These are phyloP conservation scores for Hyphopichia wangnamkhiaoensis DNA, from an alignment of 1,139 yeast genomes.

Conservation along the genomic window DNA sequence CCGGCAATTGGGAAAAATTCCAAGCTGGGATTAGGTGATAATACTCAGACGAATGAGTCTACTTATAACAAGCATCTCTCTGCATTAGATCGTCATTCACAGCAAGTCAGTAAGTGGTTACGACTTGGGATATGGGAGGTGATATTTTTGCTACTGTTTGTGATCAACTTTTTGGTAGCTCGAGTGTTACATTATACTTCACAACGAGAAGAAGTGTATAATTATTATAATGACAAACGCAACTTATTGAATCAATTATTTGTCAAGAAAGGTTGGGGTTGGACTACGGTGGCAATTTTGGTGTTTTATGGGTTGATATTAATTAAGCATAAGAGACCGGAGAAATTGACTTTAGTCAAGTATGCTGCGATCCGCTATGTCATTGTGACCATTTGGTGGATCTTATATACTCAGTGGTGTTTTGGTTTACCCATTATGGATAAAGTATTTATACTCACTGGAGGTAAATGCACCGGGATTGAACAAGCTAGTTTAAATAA, in stretches of 20 bases:
- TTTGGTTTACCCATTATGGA: conserved; percentile 92
- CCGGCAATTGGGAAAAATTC: too few relatives aligned
- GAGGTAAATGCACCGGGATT: conserved; percentile 68
- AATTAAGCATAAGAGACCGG: conserved; percentile 5
- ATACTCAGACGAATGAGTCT: conserved; percentile 4
- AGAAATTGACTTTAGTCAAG: not conserved
- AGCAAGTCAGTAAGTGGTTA: conserved; percentile 9
- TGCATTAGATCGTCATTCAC: conserved; percentile 7
- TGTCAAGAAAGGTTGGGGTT: conserved; percentile 90
- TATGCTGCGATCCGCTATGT: conserved; percentile 40
- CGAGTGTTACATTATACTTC: conserved; percentile 35
- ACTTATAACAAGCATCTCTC: conserved; percentile 23
- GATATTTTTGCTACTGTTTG: conserved; percentile 28
- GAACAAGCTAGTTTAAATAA: conserved; percentile 8
- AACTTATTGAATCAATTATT: conserved; percentile 70
- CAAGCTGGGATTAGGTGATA: not conserved
- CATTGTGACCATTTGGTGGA: conserved; percentile 75
- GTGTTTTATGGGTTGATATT: conserved; percentile 27
- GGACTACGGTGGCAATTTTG: conserved; percentile 61
- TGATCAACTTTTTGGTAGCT: conserved; percentile 33
- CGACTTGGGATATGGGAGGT: conserved; percentile 23
- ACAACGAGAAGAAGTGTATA: conserved; percentile 41
- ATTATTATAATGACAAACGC: conserved; percentile 61
- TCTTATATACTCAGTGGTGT: conserved; percentile 84
- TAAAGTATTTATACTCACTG: conserved; percentile 71